Percentiles rank a stretch among this genome's conserved stretches.
phyloP scores from a whole-genome alignment of 2,329 filamentous ascomycete species.

The Fusarium miscanthi region DNA sequence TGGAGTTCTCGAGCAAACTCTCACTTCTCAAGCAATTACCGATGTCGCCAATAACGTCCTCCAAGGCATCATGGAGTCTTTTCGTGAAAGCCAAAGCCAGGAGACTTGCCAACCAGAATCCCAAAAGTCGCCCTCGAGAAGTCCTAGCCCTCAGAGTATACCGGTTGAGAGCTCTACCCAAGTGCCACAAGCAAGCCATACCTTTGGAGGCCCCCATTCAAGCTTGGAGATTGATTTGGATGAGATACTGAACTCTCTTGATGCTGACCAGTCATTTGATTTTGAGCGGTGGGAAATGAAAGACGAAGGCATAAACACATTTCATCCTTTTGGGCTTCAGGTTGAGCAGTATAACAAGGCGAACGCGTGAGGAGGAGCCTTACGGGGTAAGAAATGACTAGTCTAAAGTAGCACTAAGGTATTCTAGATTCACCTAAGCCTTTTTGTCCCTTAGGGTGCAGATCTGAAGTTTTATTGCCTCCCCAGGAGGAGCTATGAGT shows the following conservation, averaged over 20 bases:
- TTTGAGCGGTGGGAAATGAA: neutral
- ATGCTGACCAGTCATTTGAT: neutral
- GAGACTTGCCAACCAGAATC: neutral
- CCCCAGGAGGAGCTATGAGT: neutral
- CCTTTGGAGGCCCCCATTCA: neutral
- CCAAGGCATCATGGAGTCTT: neutral
- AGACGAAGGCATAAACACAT: neutral
- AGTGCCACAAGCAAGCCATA: neutral
- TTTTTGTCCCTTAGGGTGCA: neutral
- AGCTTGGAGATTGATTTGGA: neutral
- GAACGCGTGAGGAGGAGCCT: neutral
- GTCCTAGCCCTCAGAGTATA: neutral
- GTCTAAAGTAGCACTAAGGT: neutral
- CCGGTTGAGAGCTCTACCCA: rapidly evolving
- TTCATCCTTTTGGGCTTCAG: neutral
- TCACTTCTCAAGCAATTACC: neutral
- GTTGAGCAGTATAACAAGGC: neutral
- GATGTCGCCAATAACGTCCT: neutral
- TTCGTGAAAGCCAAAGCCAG: neutral
- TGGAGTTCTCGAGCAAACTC: neutral
- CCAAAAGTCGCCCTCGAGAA: neutral
- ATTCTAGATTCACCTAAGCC: neutral
- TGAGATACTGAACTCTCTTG: neutral
- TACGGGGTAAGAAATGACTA: neutral
- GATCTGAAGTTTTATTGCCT: neutral